Conservation (phyloP, 306 rosid species). For the Malus sieversii region DNA sequence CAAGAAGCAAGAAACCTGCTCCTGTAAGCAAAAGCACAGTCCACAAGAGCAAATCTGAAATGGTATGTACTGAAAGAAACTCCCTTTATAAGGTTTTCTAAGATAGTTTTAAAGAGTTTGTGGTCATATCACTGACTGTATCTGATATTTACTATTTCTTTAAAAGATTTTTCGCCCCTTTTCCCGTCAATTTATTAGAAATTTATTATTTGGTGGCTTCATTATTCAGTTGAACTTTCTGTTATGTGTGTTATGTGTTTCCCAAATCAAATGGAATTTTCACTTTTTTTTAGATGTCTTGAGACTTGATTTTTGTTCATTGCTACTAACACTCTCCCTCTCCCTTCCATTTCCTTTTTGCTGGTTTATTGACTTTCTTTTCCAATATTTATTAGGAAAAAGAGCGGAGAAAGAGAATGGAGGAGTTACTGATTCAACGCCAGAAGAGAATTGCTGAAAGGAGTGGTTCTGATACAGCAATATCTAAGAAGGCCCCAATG, state of each 20-base stretch:
- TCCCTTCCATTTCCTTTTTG: not conserved
- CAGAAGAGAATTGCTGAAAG: conserved; percentile 97
- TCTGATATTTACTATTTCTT: not conserved
- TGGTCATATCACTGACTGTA: not conserved
- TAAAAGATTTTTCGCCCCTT: not conserved
- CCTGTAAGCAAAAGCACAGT: conserved; percentile 46
- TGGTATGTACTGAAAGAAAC: conserved; percentile 38
- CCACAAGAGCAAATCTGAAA: conserved; percentile 50
- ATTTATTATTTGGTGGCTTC: not conserved
- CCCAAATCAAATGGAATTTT: not conserved
- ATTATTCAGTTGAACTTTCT: not conserved
- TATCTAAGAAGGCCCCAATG: conserved; percentile 37
- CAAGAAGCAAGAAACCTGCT: conserved; percentile 52
- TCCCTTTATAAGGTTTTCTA: not conserved
- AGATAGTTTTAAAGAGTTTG: not conserved
- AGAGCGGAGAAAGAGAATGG: conserved; percentile 67
- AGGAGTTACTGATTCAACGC: conserved; percentile 55
- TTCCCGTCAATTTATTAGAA: not conserved
- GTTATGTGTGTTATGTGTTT: not conserved
- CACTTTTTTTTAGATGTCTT: not conserved
- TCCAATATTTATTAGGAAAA: conserved; percentile 52
- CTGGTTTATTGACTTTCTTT: conserved; percentile 9
- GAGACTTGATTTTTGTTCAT: not conserved
- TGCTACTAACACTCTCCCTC: not conserved
- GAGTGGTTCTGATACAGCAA: conserved; percentile 28